Base-by-base conservation (phyloP, 129 eudicot genomes). In the Flaveria linearis region DNA sequence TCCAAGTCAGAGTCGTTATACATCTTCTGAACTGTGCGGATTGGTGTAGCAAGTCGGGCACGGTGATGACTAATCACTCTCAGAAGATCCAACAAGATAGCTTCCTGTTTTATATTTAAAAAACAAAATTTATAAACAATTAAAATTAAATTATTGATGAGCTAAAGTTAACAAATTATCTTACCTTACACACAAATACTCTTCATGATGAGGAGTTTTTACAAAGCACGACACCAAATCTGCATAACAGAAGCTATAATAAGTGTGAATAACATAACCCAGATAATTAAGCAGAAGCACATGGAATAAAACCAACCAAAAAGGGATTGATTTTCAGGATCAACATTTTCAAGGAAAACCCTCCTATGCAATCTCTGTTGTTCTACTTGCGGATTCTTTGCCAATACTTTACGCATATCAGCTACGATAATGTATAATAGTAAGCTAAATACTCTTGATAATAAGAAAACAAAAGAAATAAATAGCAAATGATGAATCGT, bases 301-400 rank as follows among this genome's bases (percentile, higher is more conserved):
- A 47, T 7, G 62, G 30, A 70, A 73, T 65, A 60, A 50, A 64
- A 76, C 95, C 68, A 20, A 93, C 98, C n/a, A n/a, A 20, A n/a
- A 81, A 93, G 97, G 69, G 93, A 87, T 82, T 90, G 98, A 83
- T 88, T 93, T 87, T 93, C 97, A 67, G 96, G 86, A 76, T 93
- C 83, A 60, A 93, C 84, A 53, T 88, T 88, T 46, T 90, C 98
- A 82, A 93, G 81, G 67, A 93, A 93, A 55, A 94, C 96, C 91
- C 97, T 88, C 82, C 98, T 87, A 75, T 93, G 98, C 88, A 93
- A 80, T 88, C 80, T 90, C 78, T 91, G 92, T 55, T 93, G 98
- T 83, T 93, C 98, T 33, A 93, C 97, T 88, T 90, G 98, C 66
- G 97, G 97, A 87, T 88, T 91, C 90, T 93, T 93, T 13, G 98